Base-by-base conservation (phyloP, 2,329 filamentous ascomycete species). In the Rhynchosporium agropyri region DNA sequence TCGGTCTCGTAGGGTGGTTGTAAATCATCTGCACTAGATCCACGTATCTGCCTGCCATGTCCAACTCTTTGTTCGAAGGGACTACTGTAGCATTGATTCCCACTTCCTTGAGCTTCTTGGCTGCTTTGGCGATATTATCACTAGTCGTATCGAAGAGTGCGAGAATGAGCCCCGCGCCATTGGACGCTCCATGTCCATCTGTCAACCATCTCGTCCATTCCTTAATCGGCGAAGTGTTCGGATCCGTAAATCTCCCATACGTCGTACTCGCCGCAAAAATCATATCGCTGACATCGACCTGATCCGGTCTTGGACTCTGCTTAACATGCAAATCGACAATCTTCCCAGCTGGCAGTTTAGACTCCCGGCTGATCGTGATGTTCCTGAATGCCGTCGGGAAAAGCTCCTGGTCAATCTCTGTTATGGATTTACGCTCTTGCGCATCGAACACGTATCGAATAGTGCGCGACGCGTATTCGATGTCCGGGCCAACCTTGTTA, bases 131-230 rank as follows among this genome's bases (percentile, higher is more conserved):
- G 9, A 85, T 78, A 70, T 86, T 77, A 20, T 79, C 76, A 51
- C 82, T 78, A 7, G 75, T 80, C 8, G 83, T 81, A 60, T 84
- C 80, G 29, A 83, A 72, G 1, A 86, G 78, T 68, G 84, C 77
- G 2, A 86, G 75, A 7, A 86, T 72, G 53, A 86, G 75, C 73
- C 84, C 84, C 36, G 80, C 84, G 33, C 83, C 83, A 67, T 86
- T 86, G 31, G 82, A 81, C 60, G 77, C 73, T 43, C 83, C 83
- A 59, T 79, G 78, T 66, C 81, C 79, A 70, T 86, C 82, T 2
- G 84, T 86, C 55, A 86, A 77, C 83, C 83, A 86, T 72, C 81
- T 82, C 3, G 79, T 78, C 83, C 83, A 86, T 71, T 86, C 83
- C 66, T 83, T 81, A 50, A 85, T 77, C 0, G 83, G 81, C 53